Percentiles rank a stretch among this genome's conserved stretches.
Conservation (phyloP, 108 stramenopile genomes). For the Ochromonas danica region DNA sequence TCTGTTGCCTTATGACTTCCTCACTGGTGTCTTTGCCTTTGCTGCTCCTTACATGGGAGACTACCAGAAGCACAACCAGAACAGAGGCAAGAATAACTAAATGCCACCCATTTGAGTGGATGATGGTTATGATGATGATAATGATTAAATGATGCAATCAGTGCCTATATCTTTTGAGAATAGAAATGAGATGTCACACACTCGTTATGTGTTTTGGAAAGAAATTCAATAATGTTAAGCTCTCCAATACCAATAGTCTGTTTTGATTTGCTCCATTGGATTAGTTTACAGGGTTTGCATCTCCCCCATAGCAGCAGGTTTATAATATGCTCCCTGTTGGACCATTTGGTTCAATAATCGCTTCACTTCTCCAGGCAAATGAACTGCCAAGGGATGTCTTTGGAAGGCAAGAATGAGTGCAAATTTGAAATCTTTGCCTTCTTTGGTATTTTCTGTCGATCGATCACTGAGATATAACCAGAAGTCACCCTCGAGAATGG, state of each 20-base stretch:
- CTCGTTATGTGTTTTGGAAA: too few relatives aligned
- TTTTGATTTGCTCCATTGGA: too few relatives aligned
- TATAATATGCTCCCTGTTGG: conserved; percentile 9
- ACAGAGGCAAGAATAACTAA: neutral
- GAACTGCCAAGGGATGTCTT: neutral
- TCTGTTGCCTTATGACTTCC: conserved; percentile 83
- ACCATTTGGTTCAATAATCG: neutral
- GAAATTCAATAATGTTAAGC: too few relatives aligned
- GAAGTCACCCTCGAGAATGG: neutral
- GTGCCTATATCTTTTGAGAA: too few relatives aligned
- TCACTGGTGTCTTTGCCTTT: conserved; percentile 76
- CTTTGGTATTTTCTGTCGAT: neutral
- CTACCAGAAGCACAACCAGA: conserved; percentile 62
- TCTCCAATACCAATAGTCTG: too few relatives aligned
- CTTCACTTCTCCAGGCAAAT: neutral
- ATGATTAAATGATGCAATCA: too few relatives aligned
- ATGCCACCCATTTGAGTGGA: too few relatives aligned
- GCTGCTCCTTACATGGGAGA: conserved; percentile 81
- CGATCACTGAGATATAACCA: neutral
- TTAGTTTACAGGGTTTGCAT: conserved; percentile 22
- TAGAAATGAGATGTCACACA: too few relatives aligned
- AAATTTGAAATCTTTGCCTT: conserved; percentile 18
- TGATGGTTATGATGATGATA: too few relatives aligned
- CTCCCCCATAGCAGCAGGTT: neutral
- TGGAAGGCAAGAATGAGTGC: neutral